phyloP scores from a whole-genome alignment of 129 eudicot genomes.

The Flaveria bidentis region DNA sequence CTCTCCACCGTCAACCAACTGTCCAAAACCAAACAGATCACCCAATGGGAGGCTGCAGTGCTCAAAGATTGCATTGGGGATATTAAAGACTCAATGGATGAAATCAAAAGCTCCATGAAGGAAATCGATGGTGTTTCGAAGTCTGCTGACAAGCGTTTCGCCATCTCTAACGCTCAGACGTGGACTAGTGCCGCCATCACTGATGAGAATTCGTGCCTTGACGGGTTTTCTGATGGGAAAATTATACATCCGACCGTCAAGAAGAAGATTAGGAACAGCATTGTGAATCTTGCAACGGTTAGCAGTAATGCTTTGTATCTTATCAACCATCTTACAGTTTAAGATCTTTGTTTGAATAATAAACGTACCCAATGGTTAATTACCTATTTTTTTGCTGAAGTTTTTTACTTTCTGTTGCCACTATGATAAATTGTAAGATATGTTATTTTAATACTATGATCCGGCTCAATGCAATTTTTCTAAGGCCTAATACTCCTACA shows the following conservation, averaged over 20 bases:
- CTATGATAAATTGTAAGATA: background rate
- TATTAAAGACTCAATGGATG: constrained; percentile 52
- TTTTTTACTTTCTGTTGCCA: background rate
- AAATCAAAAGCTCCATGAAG: constrained; percentile 48
- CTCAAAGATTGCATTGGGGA: constrained; percentile 63
- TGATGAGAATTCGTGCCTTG: constrained; percentile 70
- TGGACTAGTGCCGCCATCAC: constrained; percentile 83
- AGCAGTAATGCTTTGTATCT: constrained; percentile 65
- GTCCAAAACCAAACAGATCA: constrained; percentile 33
- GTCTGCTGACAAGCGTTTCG: constrained; percentile 39
- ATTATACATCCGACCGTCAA: constrained; percentile 35
- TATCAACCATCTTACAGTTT: constrained; percentile 54
- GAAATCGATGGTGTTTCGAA: constrained; percentile 45
- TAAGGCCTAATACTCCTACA: no score
- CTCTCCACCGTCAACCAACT: constrained; percentile 41
- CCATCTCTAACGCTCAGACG: constrained; percentile 65
- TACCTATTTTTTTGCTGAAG: constrained; percentile 1
- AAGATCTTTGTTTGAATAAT: background rate
- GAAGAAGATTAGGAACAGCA: constrained; percentile 45
- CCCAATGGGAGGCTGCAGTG: constrained; percentile 44
- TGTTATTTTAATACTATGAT: background rate
- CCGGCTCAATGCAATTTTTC: background rate
- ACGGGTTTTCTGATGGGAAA: constrained; percentile 49
- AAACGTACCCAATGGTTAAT: background rate
- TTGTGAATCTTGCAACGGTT: constrained; percentile 45